Evolutionary conservation across 2,329 filamentous ascomycete genomes (phyloP).

Genomic region (Alternaria tenuissima): DNA sequence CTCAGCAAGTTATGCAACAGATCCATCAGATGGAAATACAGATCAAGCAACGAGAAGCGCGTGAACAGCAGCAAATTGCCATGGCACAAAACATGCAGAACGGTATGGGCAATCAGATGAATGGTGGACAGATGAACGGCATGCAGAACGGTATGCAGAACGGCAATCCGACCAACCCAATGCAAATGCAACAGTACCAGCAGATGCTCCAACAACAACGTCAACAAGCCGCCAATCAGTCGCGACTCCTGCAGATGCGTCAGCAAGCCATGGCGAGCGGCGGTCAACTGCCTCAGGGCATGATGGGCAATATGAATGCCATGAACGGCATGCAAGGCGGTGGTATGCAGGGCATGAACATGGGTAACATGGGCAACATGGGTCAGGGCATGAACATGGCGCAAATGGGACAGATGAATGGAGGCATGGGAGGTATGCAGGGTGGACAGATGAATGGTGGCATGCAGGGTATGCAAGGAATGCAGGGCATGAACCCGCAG

Average conservation of each 20-base stretch:
- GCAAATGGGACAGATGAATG: slow-evolving; percentile 19
- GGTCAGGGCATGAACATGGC: slow-evolving; percentile 24
- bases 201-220: slow-evolving; percentile 47
- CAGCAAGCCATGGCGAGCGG: slow-evolving; percentile 44
- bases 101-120: slow-evolving; percentile 30
- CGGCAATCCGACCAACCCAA: slow-evolving; percentile 30
- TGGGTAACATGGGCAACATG: slow-evolving; percentile 33
- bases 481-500: slow-evolving; percentile 39
- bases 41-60: slow-evolving; percentile 34
- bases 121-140: slow-evolving; percentile 33
- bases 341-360: slow-evolving; percentile 39
- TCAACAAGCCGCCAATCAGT: slow-evolving; percentile 42
- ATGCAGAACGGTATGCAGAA: slow-evolving; percentile 33
- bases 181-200: slow-evolving; percentile 48
- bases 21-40: slow-evolving; percentile 42
- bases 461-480: slow-evolving; percentile 36
- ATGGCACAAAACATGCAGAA: slow-evolving; percentile 28
- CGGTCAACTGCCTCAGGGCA: slow-evolving; percentile 38
- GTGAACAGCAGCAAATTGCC: slow-evolving; percentile 32
- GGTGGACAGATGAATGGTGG: slow-evolving; percentile 22
- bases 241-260: slow-evolving; percentile 45
- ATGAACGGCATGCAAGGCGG: slow-evolving; percentile 39
- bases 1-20: slow-evolving; percentile 34
- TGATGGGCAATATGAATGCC: slow-evolving; percentile 33
- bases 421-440: slow-evolving; percentile 28